These are phyloP conservation scores for Chlamydomonas sphaeroides DNA, from an alignment of 139 green algal species.

Conservation along the genomic window DNA sequence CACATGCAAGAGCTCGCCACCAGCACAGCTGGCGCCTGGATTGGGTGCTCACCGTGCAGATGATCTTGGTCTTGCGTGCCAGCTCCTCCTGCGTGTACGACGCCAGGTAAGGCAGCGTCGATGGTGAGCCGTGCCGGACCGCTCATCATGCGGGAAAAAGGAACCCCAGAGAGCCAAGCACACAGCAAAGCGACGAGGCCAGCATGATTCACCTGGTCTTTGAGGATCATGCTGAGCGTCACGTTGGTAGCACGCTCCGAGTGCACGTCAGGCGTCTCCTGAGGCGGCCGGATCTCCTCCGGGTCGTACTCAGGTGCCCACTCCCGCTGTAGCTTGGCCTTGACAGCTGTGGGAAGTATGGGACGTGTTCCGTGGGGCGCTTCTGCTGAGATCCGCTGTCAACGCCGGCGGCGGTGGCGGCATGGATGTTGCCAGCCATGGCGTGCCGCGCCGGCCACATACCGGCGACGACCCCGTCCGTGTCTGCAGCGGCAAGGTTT, in stretches of 20 bases:
- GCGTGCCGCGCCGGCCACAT: no score
- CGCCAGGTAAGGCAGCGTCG: no score
- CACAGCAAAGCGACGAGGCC: no score
- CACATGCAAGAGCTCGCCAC: no score
- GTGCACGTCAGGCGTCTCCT: constrained; percentile 55
- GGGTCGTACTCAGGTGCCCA: constrained; percentile 60
- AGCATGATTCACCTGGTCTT: constrained; percentile 47
- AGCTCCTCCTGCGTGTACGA: constrained; percentile 46
- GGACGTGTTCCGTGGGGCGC: no score
- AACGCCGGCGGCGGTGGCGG: neutral
- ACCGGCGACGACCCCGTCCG: no score
- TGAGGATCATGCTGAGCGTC: constrained; percentile 61
- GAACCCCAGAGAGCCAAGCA: no score
- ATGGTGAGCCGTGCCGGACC: no score
- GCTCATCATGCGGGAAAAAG: no score
- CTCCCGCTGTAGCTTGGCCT: constrained; percentile 51
- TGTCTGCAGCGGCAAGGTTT: no score
- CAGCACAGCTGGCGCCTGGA: constrained; percentile 61
- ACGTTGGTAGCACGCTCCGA: constrained; percentile 62
- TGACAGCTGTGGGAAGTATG: constrained; percentile 31
- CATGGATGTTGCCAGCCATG: neutral
- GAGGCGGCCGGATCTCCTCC: constrained; percentile 54
- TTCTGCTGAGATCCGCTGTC: no score
- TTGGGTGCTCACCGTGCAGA: constrained; percentile 78
- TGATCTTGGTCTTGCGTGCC: constrained; percentile 77